Conservation (phyloP, 257 asterid species). For the Knoxia roxburghii region DNA sequence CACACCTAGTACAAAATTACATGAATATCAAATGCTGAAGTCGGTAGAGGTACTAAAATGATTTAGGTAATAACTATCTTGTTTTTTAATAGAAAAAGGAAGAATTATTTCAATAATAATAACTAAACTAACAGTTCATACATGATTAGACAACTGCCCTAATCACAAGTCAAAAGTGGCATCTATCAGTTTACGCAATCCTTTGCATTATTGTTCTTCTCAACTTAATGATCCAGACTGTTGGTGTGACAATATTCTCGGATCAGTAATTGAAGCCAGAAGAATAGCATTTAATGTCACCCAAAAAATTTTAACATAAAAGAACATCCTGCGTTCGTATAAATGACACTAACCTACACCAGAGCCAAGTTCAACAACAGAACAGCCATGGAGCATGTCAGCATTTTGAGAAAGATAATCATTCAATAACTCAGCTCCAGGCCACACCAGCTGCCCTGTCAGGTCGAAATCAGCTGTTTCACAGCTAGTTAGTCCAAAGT, state of each 20-base stretch:
- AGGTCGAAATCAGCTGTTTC: conserved; percentile 90
- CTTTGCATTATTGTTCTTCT: neutral
- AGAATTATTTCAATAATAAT: too few relatives aligned
- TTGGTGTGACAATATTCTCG: neutral
- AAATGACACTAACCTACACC: conserved; percentile 70
- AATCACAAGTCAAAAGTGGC: too few relatives aligned
- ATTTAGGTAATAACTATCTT: too few relatives aligned
- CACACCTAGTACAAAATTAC: too few relatives aligned
- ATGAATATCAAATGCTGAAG: neutral
- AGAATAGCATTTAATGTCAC: neutral
- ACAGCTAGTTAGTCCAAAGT: conserved; percentile 28
- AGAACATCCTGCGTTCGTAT: neutral
- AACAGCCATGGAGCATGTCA: conserved; percentile 58
- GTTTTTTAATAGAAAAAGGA: too few relatives aligned
- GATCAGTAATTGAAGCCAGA: neutral
- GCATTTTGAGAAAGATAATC: conserved; percentile 64
- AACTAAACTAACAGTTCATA: too few relatives aligned
- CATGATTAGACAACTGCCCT: too few relatives aligned
- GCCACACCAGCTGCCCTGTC: conserved; percentile 98
- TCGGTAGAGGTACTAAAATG: neutral
- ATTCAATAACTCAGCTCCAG: conserved; percentile 82
- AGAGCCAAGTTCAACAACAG: conserved; percentile 84
- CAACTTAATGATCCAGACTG: neutral
- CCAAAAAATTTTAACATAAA: neutral
- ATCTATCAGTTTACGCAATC: neutral